phyloP scores from a whole-genome alignment of 768 basidiomycete species.

The Calvatia gigantea region DNA sequence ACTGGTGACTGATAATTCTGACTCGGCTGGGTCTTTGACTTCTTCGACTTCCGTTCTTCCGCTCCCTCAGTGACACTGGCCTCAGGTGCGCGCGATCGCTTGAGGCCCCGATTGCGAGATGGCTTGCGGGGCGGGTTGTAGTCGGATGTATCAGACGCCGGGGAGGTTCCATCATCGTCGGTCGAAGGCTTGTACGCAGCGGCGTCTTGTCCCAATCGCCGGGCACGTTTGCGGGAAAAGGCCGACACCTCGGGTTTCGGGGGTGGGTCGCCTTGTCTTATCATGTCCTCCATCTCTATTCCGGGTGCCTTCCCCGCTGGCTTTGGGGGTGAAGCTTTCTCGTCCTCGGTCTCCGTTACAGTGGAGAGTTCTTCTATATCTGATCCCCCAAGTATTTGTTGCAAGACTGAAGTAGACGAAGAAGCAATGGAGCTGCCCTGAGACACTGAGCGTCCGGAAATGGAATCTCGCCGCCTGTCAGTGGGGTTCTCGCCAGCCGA shows the following conservation, averaged over 20 bases:
- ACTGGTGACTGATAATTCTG: constrained; percentile 4
- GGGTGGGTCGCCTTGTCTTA: not conserved
- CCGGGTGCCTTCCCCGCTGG: not conserved
- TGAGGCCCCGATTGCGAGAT: constrained; percentile 28
- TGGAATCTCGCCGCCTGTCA: not conserved
- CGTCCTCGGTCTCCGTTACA: constrained; percentile 7
- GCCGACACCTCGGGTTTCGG: not conserved
- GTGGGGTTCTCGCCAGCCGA: not conserved
- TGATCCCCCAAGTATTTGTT: not conserved
- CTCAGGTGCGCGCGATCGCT: constrained; percentile 32
- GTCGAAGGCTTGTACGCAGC: constrained; percentile 32
- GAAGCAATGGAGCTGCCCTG: not conserved
- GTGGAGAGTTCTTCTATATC: not conserved
- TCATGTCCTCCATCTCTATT: not conserved
- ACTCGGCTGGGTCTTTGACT: constrained; percentile 24
- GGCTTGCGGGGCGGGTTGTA: constrained; percentile 17
- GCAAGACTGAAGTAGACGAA: constrained; percentile 2
- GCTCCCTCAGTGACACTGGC: constrained; percentile 20
- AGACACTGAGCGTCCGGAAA: not conserved
- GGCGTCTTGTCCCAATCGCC: constrained; percentile 10
- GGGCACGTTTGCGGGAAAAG: not conserved
- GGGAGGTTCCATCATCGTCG: constrained; percentile 22
- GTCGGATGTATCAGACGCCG: constrained; percentile 26
- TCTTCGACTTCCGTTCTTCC: constrained; percentile 31
- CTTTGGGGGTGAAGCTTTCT: not conserved